These are phyloP conservation scores for Aulographum hederae DNA, from an alignment of 2,329 filamentous ascomycete species.

Conservation along the genomic window DNA sequence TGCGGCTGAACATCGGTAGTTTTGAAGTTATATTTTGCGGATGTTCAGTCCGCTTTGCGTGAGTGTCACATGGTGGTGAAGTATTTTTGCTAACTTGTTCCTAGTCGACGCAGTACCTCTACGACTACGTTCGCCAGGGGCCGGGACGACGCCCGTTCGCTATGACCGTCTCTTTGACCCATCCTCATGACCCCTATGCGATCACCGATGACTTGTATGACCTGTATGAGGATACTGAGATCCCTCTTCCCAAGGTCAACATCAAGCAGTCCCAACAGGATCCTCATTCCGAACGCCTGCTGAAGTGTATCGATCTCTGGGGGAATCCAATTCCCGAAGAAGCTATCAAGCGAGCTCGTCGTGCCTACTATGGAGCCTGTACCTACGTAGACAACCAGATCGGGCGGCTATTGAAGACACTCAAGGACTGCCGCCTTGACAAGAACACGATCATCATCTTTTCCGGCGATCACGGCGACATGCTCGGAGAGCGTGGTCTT, in stretches of 20 bases:
- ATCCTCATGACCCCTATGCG: slow-evolving; percentile 88
- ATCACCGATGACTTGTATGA: slow-evolving; percentile 93
- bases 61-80: too few species aligned
- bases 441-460: slow-evolving; percentile 86
- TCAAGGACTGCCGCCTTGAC: slow-evolving; percentile 62
- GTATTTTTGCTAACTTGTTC: too few species aligned
- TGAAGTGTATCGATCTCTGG: slow-evolving; percentile 77
- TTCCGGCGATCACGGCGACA: slow-evolving; percentile 86
- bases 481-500: slow-evolving; percentile 79
- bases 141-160: slow-evolving; percentile 57
- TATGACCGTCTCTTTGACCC: slow-evolving; percentile 80
- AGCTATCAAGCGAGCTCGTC: slow-evolving; percentile 66
- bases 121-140: slow-evolving; percentile 73
- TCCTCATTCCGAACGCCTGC: slow-evolving; percentile 66
- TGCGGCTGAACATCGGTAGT: too few species aligned
- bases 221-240: slow-evolving; percentile 73
- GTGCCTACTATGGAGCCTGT: slow-evolving; percentile 84
- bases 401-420: slow-evolving; percentile 57
- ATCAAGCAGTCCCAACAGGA: slow-evolving; percentile 72
- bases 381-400: slow-evolving; percentile 91
- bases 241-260: slow-evolving; percentile 59
- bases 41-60: too few species aligned
- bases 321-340: slow-evolving; percentile 69
- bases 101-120: slow-evolving; percentile 65
- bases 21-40: too few species aligned